These are phyloP conservation scores for Ganoderma resinaceum DNA, from an alignment of 1,284 basidiomycete species.

Conservation along the genomic window DNA sequence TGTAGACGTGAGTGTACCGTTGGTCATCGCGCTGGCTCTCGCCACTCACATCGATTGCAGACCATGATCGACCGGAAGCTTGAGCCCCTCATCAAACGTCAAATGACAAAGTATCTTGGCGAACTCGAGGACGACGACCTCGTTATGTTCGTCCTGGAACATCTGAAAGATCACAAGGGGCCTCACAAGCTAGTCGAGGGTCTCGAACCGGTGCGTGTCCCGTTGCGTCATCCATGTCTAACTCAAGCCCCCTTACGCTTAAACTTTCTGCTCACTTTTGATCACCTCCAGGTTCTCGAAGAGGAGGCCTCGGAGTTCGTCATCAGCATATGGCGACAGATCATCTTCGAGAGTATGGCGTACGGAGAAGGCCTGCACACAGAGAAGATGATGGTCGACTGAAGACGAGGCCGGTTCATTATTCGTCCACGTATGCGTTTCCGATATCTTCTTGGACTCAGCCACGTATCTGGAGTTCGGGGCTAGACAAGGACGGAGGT, in stretches of 20 bases:
- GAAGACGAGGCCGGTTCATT: slow-evolving; percentile 17
- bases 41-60: slow-evolving; percentile 47
- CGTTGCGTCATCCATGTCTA: not conserved
- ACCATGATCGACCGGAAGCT: slow-evolving; percentile 81
- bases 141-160: slow-evolving; percentile 89
- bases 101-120: slow-evolving; percentile 86
- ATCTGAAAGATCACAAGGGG: slow-evolving; percentile 84
- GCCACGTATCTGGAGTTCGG: slow-evolving; percentile 7
- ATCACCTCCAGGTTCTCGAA: slow-evolving; percentile 72
- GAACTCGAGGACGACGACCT: slow-evolving; percentile 90
- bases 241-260: slow-evolving; percentile 2
- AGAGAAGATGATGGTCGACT: slow-evolving; percentile 79
- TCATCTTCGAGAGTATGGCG: slow-evolving; percentile 91
- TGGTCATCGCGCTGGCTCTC: not conserved
- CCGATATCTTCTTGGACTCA: slow-evolving; percentile 6
- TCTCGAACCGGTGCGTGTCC: slow-evolving; percentile 80
- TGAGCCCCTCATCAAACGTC: slow-evolving; percentile 77
- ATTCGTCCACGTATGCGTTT: not conserved
- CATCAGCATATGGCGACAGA: slow-evolving; percentile 84
- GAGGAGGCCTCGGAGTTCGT: slow-evolving; percentile 84
- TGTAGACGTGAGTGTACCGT: slow-evolving; percentile 66
- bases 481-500: slow-evolving; percentile 7
- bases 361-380: slow-evolving; percentile 85
- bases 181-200: slow-evolving; percentile 86
- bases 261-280: slow-evolving; percentile 11